Percentiles rank a stretch among this genome's conserved stretches.
Conservation (phyloP, 2,329 filamentous ascomycete species). For the Cladosporium sp. region DNA sequence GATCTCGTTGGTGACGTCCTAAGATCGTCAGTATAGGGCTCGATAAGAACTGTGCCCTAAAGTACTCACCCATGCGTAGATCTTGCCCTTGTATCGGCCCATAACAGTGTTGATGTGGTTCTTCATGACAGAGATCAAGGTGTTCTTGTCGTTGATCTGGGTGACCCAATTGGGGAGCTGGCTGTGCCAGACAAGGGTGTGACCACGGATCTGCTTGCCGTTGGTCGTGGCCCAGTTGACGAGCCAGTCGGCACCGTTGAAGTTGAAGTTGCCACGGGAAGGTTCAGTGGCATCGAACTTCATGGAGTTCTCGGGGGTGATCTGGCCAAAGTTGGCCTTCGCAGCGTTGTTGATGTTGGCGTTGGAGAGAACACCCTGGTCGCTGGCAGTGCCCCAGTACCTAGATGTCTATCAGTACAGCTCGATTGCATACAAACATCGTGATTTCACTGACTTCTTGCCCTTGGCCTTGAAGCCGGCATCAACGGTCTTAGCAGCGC, state of each 20-base stretch:
- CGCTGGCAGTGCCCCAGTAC: conserved; percentile 62
- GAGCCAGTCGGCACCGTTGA: conserved; percentile 57
- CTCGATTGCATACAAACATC: not conserved
- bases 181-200: conserved; percentile 66
- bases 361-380: conserved; percentile 53
- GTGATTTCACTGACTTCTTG: conserved; percentile 47
- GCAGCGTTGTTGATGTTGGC: conserved; percentile 58
- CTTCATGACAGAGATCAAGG: conserved; percentile 57
- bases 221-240: conserved; percentile 60
- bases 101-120: conserved; percentile 62
- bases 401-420: not conserved
- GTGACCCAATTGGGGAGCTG: conserved; percentile 58
- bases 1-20: conserved; percentile 66
- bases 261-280: conserved; percentile 55
- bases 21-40: conserved; percentile 1
- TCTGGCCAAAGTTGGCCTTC: conserved; percentile 61
- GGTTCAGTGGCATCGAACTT: conserved; percentile 64
- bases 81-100: conserved; percentile 62
- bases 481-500: conserved; percentile 49
- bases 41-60: not conserved
- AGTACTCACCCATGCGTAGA: conserved; percentile 54
- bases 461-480: conserved; percentile 60
- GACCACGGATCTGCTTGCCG: conserved; percentile 61
- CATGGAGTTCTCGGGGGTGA: conserved; percentile 67
- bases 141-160: conserved; percentile 52